A percentile compares a stretch with the other conserved stretches of the same genome.
These are phyloP conservation scores for Podaxis carcinomalis DNA, from an alignment of 768 basidiomycete genomes.

Conservation along the genomic window DNA sequence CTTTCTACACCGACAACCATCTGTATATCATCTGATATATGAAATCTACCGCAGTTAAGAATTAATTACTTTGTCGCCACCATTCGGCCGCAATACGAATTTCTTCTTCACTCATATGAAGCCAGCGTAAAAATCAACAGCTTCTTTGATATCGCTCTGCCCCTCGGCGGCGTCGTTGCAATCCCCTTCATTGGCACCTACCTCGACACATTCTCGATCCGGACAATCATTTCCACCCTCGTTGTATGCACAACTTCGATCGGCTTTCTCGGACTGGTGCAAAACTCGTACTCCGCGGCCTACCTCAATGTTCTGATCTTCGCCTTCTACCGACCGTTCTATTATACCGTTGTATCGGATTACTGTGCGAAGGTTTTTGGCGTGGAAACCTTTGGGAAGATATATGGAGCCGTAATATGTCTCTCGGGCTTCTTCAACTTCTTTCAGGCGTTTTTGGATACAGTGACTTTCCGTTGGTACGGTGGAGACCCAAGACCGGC, in stretches of 20 bases:
- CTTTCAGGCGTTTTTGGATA: not conserved
- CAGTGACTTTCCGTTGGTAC: not conserved
- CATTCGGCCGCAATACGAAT: conserved; percentile 1
- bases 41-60: not conserved
- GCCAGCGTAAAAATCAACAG: not conserved
- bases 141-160: not conserved
- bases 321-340: conserved; percentile 4
- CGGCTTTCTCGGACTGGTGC: conserved; percentile 1
- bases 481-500: conserved; percentile 3
- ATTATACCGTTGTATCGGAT: conserved; percentile 2
- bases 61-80: conserved; percentile 8
- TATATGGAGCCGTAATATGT: conserved; percentile 2
- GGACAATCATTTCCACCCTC: not conserved
- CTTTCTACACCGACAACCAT: not conserved
- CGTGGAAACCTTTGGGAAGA: conserved; percentile 2
- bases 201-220: not conserved
- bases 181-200: conserved; percentile 7
- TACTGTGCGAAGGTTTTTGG: conserved; percentile 4
- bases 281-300: not conserved
- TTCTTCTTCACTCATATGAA: conserved; percentile 4
- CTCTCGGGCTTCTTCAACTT: not conserved
- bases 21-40: not conserved
- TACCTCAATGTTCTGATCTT: conserved; percentile 4
- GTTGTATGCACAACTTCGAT: conserved; percentile 1
- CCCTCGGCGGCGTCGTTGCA: not conserved